Conservation (phyloP, 2,329 filamentous ascomycete genomes). For the Aspergillus sclerotialis region DNA sequence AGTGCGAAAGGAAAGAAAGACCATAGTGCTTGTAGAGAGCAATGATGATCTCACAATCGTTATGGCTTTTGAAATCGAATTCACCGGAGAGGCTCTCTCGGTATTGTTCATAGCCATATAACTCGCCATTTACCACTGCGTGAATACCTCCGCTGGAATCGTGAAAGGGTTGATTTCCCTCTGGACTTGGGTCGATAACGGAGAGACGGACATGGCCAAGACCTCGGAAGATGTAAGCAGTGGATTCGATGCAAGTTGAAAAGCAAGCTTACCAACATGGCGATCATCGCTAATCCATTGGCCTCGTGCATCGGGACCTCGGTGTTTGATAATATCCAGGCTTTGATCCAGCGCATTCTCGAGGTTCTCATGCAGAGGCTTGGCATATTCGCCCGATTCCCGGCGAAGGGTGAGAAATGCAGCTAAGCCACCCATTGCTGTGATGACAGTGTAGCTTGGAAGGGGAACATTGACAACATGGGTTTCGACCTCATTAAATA, state of each 20-base stretch:
- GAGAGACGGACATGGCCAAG: constrained; percentile 47
- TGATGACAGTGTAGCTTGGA: no score
- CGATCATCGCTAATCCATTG: constrained; percentile 41
- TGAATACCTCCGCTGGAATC: constrained; percentile 37
- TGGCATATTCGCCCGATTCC: neutral
- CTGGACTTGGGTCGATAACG: constrained; percentile 46
- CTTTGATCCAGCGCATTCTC: constrained; percentile 17
- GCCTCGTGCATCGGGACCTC: constrained; percentile 42
- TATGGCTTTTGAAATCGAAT: constrained; percentile 41
- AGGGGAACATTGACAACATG: no score
- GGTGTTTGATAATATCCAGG: constrained; percentile 36
- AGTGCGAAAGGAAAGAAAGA: constrained; percentile 36
- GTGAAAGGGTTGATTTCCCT: constrained; percentile 44
- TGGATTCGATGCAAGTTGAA: neutral
- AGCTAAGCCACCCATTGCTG: constrained; percentile 1
- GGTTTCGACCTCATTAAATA: no score
- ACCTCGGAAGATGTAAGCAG: constrained; percentile 16
- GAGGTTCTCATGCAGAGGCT: constrained; percentile 1
- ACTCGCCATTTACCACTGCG: constrained; percentile 54
- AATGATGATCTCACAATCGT: constrained; percentile 48
- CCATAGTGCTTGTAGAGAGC: constrained; percentile 48
- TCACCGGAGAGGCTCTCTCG: constrained; percentile 29
- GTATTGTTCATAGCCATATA: constrained; percentile 49
- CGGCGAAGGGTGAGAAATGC: neutral
- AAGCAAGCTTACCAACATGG: constrained; percentile 28